Evolutionary conservation across 2,329 filamentous ascomycete species (phyloP).

Genomic region (Aspergillus pseudotamarii): DNA sequence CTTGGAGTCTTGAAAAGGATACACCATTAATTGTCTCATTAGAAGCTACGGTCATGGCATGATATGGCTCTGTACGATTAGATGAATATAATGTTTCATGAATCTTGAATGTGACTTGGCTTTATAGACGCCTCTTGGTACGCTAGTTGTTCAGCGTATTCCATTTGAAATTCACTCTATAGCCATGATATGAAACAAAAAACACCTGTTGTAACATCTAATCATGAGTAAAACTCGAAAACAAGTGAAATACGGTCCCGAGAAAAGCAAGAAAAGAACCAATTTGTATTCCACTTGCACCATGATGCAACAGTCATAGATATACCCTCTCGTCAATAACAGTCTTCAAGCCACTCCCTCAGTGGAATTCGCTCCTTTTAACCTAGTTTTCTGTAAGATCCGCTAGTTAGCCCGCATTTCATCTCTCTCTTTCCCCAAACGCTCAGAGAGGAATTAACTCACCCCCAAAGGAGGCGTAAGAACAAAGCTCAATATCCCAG

Average conservation of each 20-base stretch:
- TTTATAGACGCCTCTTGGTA: too few species aligned
- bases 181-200: too few species aligned
- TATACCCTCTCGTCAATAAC: too few species aligned
- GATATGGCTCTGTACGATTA: neutral
- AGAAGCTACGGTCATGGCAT: too few species aligned
- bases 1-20: neutral
- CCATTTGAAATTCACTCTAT: too few species aligned
- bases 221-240: too few species aligned
- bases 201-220: too few species aligned
- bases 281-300: too few species aligned
- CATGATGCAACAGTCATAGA: too few species aligned
- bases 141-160: rapidly evolving
- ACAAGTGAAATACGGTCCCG: rapidly evolving
- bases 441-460: neutral
- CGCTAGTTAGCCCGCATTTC: neutral
- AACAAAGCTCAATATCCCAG: slow-evolving; percentile 8
- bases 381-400: neutral
- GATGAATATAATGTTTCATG: neutral
- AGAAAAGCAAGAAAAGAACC: too few species aligned
- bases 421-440: too few species aligned
- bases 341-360: neutral
- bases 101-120: neutral
- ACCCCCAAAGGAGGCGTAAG: slow-evolving; percentile 4
- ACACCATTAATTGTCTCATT: neutral
- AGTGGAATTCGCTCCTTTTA: neutral